A percentile compares a stretch with the other conserved stretches of the same genome.
phyloP scores from a whole-genome alignment of 139 green algal genomes.

The Penium margaritaceum region DNA sequence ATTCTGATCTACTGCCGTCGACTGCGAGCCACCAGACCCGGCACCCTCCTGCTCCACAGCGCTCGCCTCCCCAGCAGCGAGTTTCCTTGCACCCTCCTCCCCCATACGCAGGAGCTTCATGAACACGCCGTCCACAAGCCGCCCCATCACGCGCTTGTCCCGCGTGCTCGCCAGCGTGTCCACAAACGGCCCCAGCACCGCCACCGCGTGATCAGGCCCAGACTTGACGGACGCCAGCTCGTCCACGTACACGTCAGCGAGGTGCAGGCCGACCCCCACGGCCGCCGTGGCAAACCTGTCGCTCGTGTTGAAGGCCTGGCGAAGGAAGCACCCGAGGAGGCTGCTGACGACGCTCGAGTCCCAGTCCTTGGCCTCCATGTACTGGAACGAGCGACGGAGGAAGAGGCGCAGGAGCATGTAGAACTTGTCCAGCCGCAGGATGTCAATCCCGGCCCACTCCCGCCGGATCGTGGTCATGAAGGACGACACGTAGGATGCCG shows the following conservation, averaged over 20 bases:
- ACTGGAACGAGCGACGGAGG: conserved; percentile 48
- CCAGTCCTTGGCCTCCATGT: conserved; percentile 49
- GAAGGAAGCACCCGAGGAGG: not conserved
- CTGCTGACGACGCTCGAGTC: conserved; percentile 23
- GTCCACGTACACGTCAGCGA: conserved; percentile 67
- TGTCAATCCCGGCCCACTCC: conserved; percentile 85
- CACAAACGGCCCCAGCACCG: conserved; percentile 58
- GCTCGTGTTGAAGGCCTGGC: conserved; percentile 4
- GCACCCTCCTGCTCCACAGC: not conserved
- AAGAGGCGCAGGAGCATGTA: conserved; percentile 79
- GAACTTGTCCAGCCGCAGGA: conserved; percentile 86
- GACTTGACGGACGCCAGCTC: conserved; percentile 46
- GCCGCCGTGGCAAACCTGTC: conserved; percentile 4
- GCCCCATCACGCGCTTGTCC: conserved; percentile 11
- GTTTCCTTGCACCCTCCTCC: not conserved
- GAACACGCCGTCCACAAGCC: conserved; percentile 15
- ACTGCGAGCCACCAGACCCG: not conserved
- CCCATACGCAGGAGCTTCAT: not conserved
- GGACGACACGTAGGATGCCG: conserved; percentile 9
- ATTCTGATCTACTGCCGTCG: no score
- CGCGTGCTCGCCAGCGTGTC: not conserved
- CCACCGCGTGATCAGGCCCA: conserved; percentile 25
- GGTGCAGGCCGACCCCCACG: conserved; percentile 25
- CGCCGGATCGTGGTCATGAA: conserved; percentile 51
- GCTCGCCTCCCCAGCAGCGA: not conserved